Conservation (phyloP, 352 stramenopile genomes). For the Globisporangium recalcitrans region DNA sequence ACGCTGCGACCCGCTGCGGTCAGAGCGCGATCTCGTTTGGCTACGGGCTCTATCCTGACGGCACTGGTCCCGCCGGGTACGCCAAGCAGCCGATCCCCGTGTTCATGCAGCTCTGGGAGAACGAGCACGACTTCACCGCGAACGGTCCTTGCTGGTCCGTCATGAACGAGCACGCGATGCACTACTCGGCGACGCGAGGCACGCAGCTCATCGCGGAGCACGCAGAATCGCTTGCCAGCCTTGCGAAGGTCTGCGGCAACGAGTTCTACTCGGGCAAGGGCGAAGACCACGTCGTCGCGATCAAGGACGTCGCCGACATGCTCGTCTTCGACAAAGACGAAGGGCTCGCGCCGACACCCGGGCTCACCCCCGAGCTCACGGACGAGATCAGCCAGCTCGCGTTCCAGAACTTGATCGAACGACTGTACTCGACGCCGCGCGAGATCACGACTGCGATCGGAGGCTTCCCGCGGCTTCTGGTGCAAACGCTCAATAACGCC, state of each 20-base stretch:
- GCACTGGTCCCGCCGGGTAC: slow-evolving; percentile 53
- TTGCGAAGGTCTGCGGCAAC: slow-evolving; percentile 41
- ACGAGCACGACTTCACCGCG: slow-evolving; percentile 73
- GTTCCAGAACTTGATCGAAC: slow-evolving; percentile 71
- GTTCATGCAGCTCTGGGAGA: slow-evolving; percentile 78
- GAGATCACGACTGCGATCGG: slow-evolving; percentile 66
- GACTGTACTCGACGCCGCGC: slow-evolving; percentile 58
- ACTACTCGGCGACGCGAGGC: slow-evolving; percentile 37
- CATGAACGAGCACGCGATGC: slow-evolving; percentile 42
- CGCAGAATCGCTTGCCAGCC: slow-evolving; percentile 29
- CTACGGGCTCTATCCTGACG: slow-evolving; percentile 66
- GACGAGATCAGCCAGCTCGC: slow-evolving; percentile 49
- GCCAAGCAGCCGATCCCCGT: slow-evolving; percentile 59
- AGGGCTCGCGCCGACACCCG: slow-evolving; percentile 37
- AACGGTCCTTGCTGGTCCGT: slow-evolving; percentile 60
- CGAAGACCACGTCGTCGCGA: slow-evolving; percentile 43
- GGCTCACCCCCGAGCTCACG: slow-evolving; percentile 40
- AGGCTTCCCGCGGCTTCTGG: slow-evolving; percentile 61
- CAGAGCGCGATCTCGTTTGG: slow-evolving; percentile 67
- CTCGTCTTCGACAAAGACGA: slow-evolving; percentile 67
- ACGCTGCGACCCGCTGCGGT: slow-evolving; percentile 59
- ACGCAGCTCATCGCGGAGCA: slow-evolving; percentile 38
- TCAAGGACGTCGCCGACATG: slow-evolving; percentile 76
- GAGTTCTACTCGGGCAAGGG: slow-evolving; percentile 32
- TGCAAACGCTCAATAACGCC: slow-evolving; percentile 52